phyloP scores from a whole-genome alignment of 306 rosid species.

The Morella rubra region DNA sequence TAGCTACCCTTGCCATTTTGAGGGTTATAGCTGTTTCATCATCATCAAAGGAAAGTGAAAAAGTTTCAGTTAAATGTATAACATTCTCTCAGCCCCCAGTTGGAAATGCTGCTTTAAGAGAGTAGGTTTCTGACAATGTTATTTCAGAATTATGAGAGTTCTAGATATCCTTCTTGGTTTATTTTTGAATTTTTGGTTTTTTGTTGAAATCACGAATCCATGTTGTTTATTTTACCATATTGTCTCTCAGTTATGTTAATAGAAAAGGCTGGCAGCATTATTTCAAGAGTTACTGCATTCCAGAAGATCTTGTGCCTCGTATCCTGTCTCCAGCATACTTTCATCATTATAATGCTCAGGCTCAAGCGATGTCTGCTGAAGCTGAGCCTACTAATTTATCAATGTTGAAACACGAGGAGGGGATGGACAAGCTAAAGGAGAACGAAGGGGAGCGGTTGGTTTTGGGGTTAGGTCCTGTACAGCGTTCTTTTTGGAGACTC shows the following conservation, averaged over 20 bases:
- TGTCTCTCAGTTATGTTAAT: constrained; percentile 71
- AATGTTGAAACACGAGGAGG: constrained; percentile 46
- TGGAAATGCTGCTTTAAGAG: constrained; percentile 97
- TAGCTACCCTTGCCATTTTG: constrained; percentile 98
- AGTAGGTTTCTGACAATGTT: constrained; percentile 51
- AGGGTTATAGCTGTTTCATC: constrained; percentile 95
- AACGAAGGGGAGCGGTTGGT: constrained; percentile 76
- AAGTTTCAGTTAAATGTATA: constrained; percentile 72
- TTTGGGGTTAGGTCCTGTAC: constrained; percentile 95
- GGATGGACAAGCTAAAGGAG: constrained; percentile 48
- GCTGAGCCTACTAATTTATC: constrained; percentile 41
- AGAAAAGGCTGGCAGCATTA: constrained; percentile 91
- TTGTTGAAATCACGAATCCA: neutral
- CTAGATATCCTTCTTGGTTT: neutral
- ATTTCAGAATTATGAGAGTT: constrained; percentile 15
- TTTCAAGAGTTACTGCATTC: constrained; percentile 97
- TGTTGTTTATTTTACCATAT: neutral
- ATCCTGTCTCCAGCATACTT: constrained; percentile 94
- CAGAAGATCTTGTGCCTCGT: constrained; percentile 95
- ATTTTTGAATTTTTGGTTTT: neutral
- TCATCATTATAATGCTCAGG: constrained; percentile 88
- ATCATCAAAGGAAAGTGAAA: constrained; percentile 72
- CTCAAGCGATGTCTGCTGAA: constrained; percentile 43
- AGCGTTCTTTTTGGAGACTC: constrained; percentile 88
- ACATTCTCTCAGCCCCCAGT: constrained; percentile 99